phyloP scores from a whole-genome alignment of 768 basidiomycete species.

The Suillus variegatus region DNA sequence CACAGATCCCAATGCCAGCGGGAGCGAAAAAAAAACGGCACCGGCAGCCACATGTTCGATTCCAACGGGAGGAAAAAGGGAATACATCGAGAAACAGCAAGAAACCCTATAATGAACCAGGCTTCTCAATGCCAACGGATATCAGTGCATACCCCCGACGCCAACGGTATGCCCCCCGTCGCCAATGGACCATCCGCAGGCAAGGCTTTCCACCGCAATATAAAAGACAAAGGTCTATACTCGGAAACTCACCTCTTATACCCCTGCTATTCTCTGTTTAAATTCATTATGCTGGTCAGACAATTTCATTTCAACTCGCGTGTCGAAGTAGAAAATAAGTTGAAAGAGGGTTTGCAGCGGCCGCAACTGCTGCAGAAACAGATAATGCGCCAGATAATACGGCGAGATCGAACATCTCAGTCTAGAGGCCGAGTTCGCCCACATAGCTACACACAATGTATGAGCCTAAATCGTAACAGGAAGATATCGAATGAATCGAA shows the following conservation, averaged over 20 bases:
- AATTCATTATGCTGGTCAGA: background rate
- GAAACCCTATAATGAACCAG: background rate
- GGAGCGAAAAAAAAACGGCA: background rate
- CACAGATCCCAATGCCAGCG: background rate
- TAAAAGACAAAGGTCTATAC: background rate
- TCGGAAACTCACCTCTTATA: constrained; percentile 52
- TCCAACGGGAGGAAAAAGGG: background rate
- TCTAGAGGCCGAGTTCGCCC: constrained; percentile 71
- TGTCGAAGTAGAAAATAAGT: constrained; percentile 62
- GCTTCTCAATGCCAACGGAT: background rate
- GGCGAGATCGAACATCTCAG: constrained; percentile 63
- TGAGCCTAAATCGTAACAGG: background rate
- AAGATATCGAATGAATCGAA: constrained; percentile 52
- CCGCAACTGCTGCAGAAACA: constrained; percentile 33
- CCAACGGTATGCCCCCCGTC: background rate
- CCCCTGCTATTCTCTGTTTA: constrained; percentile 46
- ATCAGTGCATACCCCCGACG: background rate
- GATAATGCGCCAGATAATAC: constrained; percentile 33
- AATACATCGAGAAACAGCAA: background rate
- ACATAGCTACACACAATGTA: constrained; percentile 52
- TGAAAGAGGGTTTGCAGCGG: constrained; percentile 56
- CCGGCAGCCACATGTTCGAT: too few species aligned
- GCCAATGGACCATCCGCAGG: background rate
- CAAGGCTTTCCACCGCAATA: background rate
- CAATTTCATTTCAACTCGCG: constrained; percentile 16